Conservation (phyloP, 345 rosid genomes). For the Eucalyptus sp. region DNA sequence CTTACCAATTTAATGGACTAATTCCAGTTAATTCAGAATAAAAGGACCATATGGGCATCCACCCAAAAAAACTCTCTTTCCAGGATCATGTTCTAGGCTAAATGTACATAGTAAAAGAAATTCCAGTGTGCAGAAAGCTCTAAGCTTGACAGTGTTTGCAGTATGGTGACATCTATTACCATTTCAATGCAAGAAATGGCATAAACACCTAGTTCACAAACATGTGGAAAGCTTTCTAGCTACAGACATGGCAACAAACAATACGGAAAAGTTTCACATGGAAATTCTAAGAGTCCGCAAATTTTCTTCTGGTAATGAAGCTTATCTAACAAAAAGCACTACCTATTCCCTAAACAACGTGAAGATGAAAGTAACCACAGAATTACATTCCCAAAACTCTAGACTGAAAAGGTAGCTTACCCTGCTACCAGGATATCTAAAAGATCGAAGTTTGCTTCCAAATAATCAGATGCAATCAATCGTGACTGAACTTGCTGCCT, state of each 20-base stretch:
- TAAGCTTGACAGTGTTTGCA: background rate
- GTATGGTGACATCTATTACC: background rate
- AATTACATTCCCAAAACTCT: background rate
- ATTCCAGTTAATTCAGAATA: background rate
- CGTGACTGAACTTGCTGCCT: constrained; percentile 88
- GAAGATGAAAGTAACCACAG: background rate
- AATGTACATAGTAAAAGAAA: background rate
- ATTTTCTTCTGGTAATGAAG: background rate
- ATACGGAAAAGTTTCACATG: background rate
- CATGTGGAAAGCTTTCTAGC: background rate
- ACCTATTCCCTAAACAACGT: background rate
- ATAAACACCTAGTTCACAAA: background rate
- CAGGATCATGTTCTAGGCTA: background rate
- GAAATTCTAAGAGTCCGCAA: background rate
- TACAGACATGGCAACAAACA: background rate
- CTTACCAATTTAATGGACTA: background rate
- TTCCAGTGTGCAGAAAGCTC: background rate
- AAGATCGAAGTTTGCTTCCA: constrained; percentile 80
- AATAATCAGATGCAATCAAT: constrained; percentile 88
- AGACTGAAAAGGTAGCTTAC: constrained; percentile 16
- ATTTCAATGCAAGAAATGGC: background rate
- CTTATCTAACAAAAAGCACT: background rate
- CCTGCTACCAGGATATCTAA: constrained; percentile 69
- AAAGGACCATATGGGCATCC: background rate
- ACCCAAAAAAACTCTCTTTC: background rate